These are phyloP conservation scores for Linderniella brevidens DNA, from an alignment of 257 asterid species.

Conservation along the genomic window DNA sequence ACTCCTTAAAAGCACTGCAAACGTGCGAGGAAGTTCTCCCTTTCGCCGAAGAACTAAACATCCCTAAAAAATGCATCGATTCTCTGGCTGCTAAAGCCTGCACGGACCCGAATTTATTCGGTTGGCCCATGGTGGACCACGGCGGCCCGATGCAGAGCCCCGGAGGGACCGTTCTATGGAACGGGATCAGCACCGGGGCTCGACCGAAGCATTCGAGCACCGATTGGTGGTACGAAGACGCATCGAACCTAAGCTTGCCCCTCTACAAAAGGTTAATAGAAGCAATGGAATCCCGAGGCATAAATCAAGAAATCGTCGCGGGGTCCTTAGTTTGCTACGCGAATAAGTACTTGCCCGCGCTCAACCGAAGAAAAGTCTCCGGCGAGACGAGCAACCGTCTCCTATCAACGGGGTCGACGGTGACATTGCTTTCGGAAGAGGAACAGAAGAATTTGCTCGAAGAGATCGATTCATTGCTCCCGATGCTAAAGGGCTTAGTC, in stretches of 20 bases:
- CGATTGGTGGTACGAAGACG: conserved; percentile 99
- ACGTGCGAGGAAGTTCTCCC: conserved; percentile 60
- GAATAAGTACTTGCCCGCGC: conserved; percentile 62
- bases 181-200: conserved; percentile 97
- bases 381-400: conserved; percentile 41
- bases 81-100: conserved; percentile 69
- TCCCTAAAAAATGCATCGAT: conserved; percentile 63
- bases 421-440: conserved; percentile 43
- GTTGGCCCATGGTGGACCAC: conserved; percentile 88
- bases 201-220: conserved; percentile 54
- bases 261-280: conserved; percentile 56
- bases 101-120: conserved; percentile 71
- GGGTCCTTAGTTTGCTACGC: conserved; percentile 69
- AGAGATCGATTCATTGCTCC: conserved; percentile 63
- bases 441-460: conserved; percentile 73
- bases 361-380: conserved; percentile 49
- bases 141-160: conserved; percentile 98
- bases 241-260: conserved; percentile 51
- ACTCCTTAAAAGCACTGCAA: conserved; percentile 72
- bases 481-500: conserved; percentile 69
- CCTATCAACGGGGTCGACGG: conserved; percentile 19
- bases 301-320: conserved; percentile 47
- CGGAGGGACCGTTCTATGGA: conserved; percentile 95
- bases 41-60: conserved; percentile 53
- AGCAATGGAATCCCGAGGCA: conserved; percentile 64